Conservation (phyloP, 2,329 filamentous ascomycete species). For the Thermothelomyces thermophilus region DNA sequence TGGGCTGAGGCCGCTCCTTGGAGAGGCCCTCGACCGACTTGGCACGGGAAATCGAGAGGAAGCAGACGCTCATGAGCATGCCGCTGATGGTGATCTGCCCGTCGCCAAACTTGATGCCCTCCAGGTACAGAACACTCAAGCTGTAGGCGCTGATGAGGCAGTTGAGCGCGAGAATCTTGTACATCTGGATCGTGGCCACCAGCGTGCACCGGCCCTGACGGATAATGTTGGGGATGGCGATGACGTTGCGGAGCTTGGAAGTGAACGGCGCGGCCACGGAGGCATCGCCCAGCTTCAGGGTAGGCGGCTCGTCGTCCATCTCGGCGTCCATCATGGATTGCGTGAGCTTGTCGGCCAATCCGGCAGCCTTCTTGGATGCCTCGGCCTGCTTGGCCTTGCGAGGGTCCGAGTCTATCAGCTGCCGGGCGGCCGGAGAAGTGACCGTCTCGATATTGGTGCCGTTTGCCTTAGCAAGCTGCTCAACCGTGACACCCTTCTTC, state of each 20-base stretch:
- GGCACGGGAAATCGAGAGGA: slow-evolving; percentile 95
- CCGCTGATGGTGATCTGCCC: slow-evolving; percentile 97
- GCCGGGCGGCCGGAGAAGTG: slow-evolving; percentile 59
- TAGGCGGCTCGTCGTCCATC: slow-evolving; percentile 85
- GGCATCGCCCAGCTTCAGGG: slow-evolving; percentile 93
- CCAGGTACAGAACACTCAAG: slow-evolving; percentile 88
- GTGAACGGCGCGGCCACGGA: slow-evolving; percentile 97
- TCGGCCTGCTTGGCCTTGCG: slow-evolving; percentile 56
- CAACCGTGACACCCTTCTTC: slow-evolving; percentile 63
- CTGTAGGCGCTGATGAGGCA: slow-evolving; percentile 98
- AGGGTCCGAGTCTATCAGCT: slow-evolving; percentile 46
- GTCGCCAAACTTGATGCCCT: slow-evolving; percentile 98
- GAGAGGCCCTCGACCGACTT: slow-evolving; percentile 92
- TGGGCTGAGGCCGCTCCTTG: slow-evolving; percentile 94
- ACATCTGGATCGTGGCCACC: slow-evolving; percentile 99
- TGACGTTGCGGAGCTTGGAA: slow-evolving; percentile 92
- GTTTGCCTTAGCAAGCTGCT: slow-evolving; percentile 49
- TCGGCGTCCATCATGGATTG: slow-evolving; percentile 84
- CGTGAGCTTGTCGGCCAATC: slow-evolving; percentile 80
- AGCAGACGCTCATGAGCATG: slow-evolving; percentile 99
- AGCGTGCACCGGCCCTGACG: slow-evolving; percentile 95
- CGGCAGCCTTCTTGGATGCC: slow-evolving; percentile 64
- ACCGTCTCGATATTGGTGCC: slow-evolving; percentile 57
- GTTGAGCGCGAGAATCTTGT: slow-evolving; percentile 97
- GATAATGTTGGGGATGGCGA: slow-evolving; percentile 97